Percentiles rank a stretch among this genome's conserved stretches.
phyloP scores from a whole-genome alignment of 164 flowering plant species.

The Vitis vinifera region DNA sequence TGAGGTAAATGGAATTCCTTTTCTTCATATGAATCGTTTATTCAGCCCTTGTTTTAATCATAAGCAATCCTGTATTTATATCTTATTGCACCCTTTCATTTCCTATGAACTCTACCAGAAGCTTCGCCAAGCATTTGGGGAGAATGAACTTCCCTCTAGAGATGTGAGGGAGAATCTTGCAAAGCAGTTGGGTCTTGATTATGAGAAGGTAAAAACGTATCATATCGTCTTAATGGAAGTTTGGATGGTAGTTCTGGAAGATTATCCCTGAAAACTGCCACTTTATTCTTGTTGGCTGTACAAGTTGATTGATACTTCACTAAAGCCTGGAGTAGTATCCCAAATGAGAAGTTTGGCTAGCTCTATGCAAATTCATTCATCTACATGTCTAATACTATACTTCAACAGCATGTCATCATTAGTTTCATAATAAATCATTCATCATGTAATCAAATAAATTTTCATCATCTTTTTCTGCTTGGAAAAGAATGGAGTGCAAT shows the following conservation, averaged over 20 bases:
- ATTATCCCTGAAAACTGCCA: not conserved
- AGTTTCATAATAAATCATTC: no score
- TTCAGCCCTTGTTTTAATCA: not conserved
- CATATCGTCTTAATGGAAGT: not conserved
- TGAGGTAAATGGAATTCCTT: slow-evolving; percentile 44
- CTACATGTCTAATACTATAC: no score
- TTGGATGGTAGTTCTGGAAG: not conserved
- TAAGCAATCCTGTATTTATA: not conserved
- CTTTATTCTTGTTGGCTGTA: not conserved
- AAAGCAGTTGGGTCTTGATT: slow-evolving; percentile 70
- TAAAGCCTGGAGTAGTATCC: no score
- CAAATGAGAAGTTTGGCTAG: no score
- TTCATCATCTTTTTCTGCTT: no score
- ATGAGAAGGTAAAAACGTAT: slow-evolving; percentile 66
- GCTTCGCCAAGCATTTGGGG: slow-evolving; percentile 81
- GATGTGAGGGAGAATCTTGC: slow-evolving; percentile 66
- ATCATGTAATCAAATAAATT: no score
- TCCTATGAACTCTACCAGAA: slow-evolving; percentile 44
- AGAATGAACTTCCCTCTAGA: slow-evolving; percentile 92
- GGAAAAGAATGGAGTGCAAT: no score
- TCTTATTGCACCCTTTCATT: slow-evolving; percentile 6
- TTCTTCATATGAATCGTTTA: not conserved
- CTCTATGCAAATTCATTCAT: no score
- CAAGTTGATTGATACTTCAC: not conserved
- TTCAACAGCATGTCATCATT: no score